Evolutionary conservation across 75 land plant genomes (phyloP).

Genomic region (Picea glauca): DNA sequence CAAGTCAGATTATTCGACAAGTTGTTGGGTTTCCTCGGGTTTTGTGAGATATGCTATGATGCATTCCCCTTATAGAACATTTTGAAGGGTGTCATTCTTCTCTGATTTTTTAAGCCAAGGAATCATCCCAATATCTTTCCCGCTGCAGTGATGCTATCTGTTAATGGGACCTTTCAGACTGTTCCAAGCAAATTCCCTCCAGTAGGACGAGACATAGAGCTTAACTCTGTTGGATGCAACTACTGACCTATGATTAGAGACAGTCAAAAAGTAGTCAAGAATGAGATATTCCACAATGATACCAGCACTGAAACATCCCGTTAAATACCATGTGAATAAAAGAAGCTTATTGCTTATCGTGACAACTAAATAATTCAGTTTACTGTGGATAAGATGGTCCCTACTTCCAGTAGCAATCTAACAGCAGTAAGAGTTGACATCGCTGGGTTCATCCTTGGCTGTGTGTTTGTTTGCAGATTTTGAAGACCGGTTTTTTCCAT

Average conservation of each 20-base stretch:
- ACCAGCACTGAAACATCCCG: not conserved
- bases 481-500: constrained; percentile 98
- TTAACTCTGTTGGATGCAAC: not conserved
- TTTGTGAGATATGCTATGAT: not conserved
- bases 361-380: not conserved
- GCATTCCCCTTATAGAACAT: not conserved
- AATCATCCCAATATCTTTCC: not conserved
- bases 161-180: not conserved
- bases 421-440: not conserved
- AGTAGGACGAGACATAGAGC: not conserved
- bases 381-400: not conserved
- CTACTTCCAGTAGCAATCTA: not conserved
- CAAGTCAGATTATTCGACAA: not conserved
- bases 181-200: not conserved
- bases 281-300: not conserved
- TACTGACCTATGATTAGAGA: not conserved
- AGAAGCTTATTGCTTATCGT: not conserved
- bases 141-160: no score
- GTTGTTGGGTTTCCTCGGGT: not conserved
- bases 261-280: not conserved
- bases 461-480: constrained; percentile 49
- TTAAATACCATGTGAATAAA: not conserved
- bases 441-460: not conserved
- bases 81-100: not conserved
- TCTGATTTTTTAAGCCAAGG: not conserved